Evolutionary conservation across 352 stramenopile genomes (phyloP), one percentile per base, ranked within the genome.

Genomic region (Phytophthora sp.): DNA sequence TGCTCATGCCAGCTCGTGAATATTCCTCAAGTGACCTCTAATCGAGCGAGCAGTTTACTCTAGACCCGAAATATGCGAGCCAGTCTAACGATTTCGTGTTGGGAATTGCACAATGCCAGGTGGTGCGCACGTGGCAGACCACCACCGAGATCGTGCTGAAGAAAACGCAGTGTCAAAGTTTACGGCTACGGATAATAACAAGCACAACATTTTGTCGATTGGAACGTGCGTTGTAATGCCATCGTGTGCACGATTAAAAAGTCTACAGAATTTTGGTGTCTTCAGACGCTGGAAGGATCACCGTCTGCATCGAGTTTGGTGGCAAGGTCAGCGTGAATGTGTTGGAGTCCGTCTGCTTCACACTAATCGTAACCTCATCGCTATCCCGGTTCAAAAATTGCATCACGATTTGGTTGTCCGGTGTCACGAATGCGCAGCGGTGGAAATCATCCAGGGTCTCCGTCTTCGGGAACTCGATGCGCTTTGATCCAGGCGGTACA

Each of bases 371-470:
- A 34, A 69, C 44, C 3, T 60, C 42, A 5, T 50, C 55, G 24
- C 44, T 38, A 52, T 79, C 66, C 38, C 71, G 71, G 55, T 80
- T 83, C 32, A 69, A 55, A 12, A 83, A 65, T 21, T 77, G 44
- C 48, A 83, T 51, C 20, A 68, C 66, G 18, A 80, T 62, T 42
- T 80, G 71, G 54, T 76, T 80, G 45, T 79, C 63, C 4, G 74
- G 74, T 11, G 70, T 82, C 20, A 62, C 52, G 49, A 83, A 79
- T 15, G 74, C 71, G 32, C 67, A 63, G 31, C 50, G 54, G 39
- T 83, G 63, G 26, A 80, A 69, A 17, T 76, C 65, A 39, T 23
- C 42, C 8, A 82, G 44, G 24, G 34, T 54, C 20, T 66, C 53
- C 12, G 74, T 76, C 49, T 66, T 71, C 2, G 51, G 34, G 31